Base-by-base conservation (phyloP, 2,329 filamentous ascomycete genomes). In the Apiospora koreana region DNA sequence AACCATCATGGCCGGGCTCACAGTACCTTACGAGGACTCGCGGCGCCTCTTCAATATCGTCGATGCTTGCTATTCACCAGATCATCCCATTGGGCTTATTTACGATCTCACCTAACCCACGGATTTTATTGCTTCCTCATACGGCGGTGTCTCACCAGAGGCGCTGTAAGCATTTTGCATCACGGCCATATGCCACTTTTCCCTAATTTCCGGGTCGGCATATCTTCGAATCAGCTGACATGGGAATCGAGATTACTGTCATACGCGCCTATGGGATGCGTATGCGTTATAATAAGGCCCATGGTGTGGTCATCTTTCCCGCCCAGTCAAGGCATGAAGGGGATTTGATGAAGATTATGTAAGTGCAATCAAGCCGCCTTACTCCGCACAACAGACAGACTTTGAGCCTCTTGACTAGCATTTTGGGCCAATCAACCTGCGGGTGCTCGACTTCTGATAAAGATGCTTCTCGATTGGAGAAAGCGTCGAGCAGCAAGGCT, bases 21-120 rank as follows among this genome's bases (percentile, higher is more conserved):
- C 54, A 35, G 6, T n/a, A 5, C 31, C 23, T 62, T 62, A 38
- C 28, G 54, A 62, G 28, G 18, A 9, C 10, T n/a, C 21, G 21
- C 18, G 54, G 9, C 18, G 31, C 28, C 3, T 62, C 9, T 38
- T 62, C 28, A 12, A n/a, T 62, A 2, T 18, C 18, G 21, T 38
- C 18, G 9, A 62, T 1, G 18, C 31, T 38, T 62, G 31, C 31
- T n/a, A n/a, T 38, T 14, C 8, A n/a, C 54, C 9, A 23, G 18
- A n/a, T 38, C 3, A n/a, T n/a, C 18, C 9, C 9, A 62, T 62
- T 62, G 54, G 54, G 31, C 10, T 38, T n/a, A 18, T 62, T 62
- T 62, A 62, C 54, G 54, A 38, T 62, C 21, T 62, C 21, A 62
- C 54, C 54, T 38, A 62, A 62, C 54, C 31, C 54, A 62, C 31